Conservation (phyloP, 148 eudicot genomes). For the Drosera capensis region DNA sequence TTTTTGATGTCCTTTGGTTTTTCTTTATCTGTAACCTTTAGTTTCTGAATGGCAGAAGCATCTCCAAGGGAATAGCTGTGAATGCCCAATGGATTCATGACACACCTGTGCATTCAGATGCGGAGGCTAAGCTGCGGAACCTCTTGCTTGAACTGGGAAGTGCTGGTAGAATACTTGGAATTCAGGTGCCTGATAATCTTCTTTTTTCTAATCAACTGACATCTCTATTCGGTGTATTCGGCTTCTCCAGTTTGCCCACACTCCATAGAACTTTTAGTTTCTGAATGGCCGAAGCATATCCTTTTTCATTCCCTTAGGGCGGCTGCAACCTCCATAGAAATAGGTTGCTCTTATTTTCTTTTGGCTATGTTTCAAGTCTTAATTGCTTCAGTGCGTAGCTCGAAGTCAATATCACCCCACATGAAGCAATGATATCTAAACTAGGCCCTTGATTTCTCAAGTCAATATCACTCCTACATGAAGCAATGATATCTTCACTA, state of each 20-base stretch:
- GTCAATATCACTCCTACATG: too few relatives aligned
- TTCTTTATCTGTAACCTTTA: slow-evolving; percentile 5
- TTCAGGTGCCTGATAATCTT: slow-evolving; percentile 43
- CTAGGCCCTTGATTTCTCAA: too few relatives aligned
- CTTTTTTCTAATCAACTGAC: not conserved
- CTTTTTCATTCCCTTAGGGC: too few relatives aligned
- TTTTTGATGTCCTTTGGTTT: slow-evolving; percentile 7
- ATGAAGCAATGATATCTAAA: too few relatives aligned
- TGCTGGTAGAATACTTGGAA: slow-evolving; percentile 81
- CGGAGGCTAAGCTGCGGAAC: slow-evolving; percentile 70
- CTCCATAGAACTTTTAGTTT: too few relatives aligned
- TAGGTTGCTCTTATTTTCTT: too few relatives aligned
- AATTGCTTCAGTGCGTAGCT: too few relatives aligned
- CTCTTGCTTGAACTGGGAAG: slow-evolving; percentile 65
- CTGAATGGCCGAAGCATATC: too few relatives aligned
- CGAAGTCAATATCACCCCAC: too few relatives aligned
- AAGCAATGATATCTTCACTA: too few relatives aligned
- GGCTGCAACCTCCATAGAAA: too few relatives aligned
- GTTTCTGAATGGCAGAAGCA: slow-evolving; percentile 38
- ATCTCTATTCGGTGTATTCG: not conserved
- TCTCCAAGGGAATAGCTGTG: slow-evolving; percentile 48
- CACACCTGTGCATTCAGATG: slow-evolving; percentile 64
- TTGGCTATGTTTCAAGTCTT: too few relatives aligned
- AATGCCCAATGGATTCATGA: slow-evolving; percentile 63
- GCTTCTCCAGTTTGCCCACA: not conserved